Evolutionary conservation across 2,329 filamentous ascomycete genomes (phyloP).

Genomic region (Pseudogymnoascus sp.): DNA sequence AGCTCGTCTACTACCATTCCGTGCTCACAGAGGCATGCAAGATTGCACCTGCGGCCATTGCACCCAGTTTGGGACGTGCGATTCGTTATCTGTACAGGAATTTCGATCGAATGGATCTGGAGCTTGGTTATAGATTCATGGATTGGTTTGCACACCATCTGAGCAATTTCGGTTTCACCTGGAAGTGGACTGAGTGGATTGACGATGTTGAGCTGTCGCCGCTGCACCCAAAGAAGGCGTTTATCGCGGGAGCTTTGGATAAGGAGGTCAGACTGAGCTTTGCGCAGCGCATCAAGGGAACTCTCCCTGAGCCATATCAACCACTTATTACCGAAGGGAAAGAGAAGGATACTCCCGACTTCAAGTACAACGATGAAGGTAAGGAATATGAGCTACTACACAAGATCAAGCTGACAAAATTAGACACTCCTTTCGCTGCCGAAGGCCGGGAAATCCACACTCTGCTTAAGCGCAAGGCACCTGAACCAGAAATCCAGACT

Average conservation of each 20-base stretch:
- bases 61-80: slow-evolving; percentile 82
- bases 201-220: slow-evolving; percentile 71
- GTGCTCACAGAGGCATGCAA: slow-evolving; percentile 94
- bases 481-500: slow-evolving; percentile 77
- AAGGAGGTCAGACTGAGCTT: slow-evolving; percentile 97
- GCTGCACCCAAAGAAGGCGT: slow-evolving; percentile 82
- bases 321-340: slow-evolving; percentile 74
- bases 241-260: slow-evolving; percentile 82
- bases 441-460: slow-evolving; percentile 76
- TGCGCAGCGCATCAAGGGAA: slow-evolving; percentile 90
- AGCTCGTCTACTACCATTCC: slow-evolving; percentile 92
- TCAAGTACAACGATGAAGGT: slow-evolving; percentile 77
- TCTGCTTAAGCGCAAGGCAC: slow-evolving; percentile 73
- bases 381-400: slow-evolving; percentile 30
- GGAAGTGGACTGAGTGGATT: slow-evolving; percentile 98
- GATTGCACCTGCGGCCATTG: slow-evolving; percentile 90
- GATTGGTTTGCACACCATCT: slow-evolving; percentile 98
- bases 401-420: slow-evolving; percentile 14
- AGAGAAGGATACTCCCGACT: slow-evolving; percentile 91
- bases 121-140: slow-evolving; percentile 77
- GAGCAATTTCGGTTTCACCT: slow-evolving; percentile 98
- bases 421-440: slow-evolving; percentile 65
- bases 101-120: slow-evolving; percentile 73
- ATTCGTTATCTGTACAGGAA: slow-evolving; percentile 87
- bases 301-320: slow-evolving; percentile 76